phyloP scores from a whole-genome alignment of 768 basidiomycete species.

The Grammothele lineata region DNA sequence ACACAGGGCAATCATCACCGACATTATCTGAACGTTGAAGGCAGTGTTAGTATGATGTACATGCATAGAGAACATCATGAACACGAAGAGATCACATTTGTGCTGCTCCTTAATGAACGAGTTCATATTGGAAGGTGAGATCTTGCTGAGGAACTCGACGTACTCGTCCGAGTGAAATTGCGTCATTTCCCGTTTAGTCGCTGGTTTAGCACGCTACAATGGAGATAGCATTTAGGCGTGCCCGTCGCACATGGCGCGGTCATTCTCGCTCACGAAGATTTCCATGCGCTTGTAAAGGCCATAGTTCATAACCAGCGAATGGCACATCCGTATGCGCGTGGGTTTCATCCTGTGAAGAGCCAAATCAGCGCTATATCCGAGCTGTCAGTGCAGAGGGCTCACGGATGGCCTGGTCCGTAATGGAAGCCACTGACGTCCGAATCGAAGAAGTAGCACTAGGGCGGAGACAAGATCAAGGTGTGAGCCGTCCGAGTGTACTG shows the following conservation, averaged over 20 bases:
- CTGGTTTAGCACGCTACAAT: conserved; percentile 91
- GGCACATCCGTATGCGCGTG: conserved; percentile 98
- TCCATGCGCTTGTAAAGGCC: conserved; percentile 99
- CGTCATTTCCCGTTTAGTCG: conserved; percentile 99
- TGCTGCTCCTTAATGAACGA: conserved; percentile 91
- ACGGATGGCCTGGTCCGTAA: conserved; percentile 98
- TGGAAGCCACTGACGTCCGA: conserved; percentile 99
- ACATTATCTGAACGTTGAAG: conserved; percentile 72
- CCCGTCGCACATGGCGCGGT: background rate
- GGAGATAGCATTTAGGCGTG: background rate
- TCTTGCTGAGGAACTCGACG: conserved; percentile 91
- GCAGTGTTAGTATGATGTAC: background rate
- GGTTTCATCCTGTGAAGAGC: conserved; percentile 78
- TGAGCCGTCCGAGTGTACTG: background rate
- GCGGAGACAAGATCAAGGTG: background rate
- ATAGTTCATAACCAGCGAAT: conserved; percentile 99
- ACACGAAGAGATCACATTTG: conserved; percentile 65
- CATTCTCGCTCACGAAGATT: conserved; percentile 76
- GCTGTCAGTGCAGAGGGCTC: conserved; percentile 23
- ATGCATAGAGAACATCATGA: background rate
- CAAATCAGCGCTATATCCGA: conserved; percentile 4
- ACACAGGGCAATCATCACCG: conserved; percentile 98
- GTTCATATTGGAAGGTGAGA: conserved; percentile 94
- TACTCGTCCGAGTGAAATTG: conserved; percentile 99
- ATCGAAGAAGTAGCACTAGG: conserved; percentile 98